phyloP scores from a whole-genome alignment of 495 filamentous ascomycete species.

The Neurospora discreta region DNA sequence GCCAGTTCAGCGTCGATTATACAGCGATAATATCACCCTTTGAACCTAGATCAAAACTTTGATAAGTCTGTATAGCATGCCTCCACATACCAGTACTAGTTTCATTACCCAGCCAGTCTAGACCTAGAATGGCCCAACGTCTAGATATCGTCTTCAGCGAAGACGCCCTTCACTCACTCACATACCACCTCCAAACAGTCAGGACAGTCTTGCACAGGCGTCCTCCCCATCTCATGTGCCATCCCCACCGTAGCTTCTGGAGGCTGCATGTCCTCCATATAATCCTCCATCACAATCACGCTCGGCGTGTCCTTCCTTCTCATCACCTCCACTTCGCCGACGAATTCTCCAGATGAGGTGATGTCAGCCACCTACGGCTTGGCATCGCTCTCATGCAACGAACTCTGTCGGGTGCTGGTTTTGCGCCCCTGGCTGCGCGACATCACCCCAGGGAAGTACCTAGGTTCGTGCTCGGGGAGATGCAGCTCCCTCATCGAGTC shows the following conservation, averaged over 20 bases:
- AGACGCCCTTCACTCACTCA: not conserved
- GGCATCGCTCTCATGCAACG: conserved; percentile 28
- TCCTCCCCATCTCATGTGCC: not conserved
- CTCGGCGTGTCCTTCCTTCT: not conserved
- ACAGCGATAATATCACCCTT: not conserved
- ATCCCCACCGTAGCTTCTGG: not conserved
- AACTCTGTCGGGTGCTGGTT: conserved; percentile 32
- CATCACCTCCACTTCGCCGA: not conserved
- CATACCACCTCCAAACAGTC: not conserved
- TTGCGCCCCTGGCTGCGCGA: conserved; percentile 42
- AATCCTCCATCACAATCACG: not conserved
- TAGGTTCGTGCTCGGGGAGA: conserved; percentile 47
- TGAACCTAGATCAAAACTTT: not conserved
- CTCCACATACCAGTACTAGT: not conserved
- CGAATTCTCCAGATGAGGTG: not conserved
- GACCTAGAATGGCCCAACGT: not conserved
- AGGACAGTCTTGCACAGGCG: not conserved
- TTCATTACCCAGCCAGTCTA: not conserved
- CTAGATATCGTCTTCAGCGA: not conserved
- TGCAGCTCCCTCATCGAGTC: conserved; percentile 23
- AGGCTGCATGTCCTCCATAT: not conserved
- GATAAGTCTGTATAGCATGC: not conserved
- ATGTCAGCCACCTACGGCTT: not conserved
- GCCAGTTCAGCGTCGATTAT: not conserved
- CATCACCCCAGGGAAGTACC: conserved; percentile 63